phyloP scores from a whole-genome alignment of 2,329 filamentous ascomycete species.

The Epichloe glyceriae region DNA sequence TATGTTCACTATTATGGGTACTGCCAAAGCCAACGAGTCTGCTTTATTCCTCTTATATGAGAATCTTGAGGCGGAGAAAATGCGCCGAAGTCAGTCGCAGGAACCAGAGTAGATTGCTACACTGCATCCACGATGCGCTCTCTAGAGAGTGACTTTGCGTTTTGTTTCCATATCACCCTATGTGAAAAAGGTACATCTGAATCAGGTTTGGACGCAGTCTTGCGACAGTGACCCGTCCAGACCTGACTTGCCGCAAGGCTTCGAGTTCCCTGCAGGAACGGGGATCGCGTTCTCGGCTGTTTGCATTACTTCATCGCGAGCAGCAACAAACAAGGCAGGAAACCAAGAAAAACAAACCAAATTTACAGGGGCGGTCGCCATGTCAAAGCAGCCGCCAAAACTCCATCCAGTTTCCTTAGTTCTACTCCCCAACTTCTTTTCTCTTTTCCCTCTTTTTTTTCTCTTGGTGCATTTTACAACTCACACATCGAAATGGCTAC shows the following conservation, averaged over 20 bases:
- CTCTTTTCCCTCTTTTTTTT: neutral
- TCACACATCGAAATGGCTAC: slow-evolving; percentile 3
- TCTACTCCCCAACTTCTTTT: slow-evolving; percentile 13
- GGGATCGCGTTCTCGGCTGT: slow-evolving; percentile 18
- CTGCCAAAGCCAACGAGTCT: slow-evolving; percentile 84
- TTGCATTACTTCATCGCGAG: neutral
- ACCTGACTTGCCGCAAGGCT: slow-evolving; percentile 53
- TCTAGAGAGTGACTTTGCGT: slow-evolving; percentile 18
- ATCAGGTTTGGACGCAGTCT: slow-evolving; percentile 35
- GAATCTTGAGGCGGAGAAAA: slow-evolving; percentile 98
- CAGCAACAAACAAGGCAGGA: neutral
- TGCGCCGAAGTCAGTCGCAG: slow-evolving; percentile 77
- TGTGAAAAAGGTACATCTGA: slow-evolving; percentile 25
- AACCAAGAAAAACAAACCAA: neutral
- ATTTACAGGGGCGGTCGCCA: neutral
- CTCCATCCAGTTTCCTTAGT: slow-evolving; percentile 7
- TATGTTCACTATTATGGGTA: slow-evolving; percentile 99
- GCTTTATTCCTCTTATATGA: slow-evolving; percentile 94
- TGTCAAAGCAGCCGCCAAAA: slow-evolving; percentile 10
- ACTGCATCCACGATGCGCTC: slow-evolving; percentile 4
- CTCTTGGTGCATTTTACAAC: slow-evolving; percentile 1
- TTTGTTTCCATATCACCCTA: slow-evolving; percentile 14
- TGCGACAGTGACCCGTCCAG: slow-evolving; percentile 35
- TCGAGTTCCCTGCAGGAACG: slow-evolving; percentile 28
- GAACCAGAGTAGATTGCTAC: slow-evolving; percentile 32